Base-by-base conservation (phyloP, 495 filamentous ascomycete genomes). In the Rhypophila decipiens region DNA sequence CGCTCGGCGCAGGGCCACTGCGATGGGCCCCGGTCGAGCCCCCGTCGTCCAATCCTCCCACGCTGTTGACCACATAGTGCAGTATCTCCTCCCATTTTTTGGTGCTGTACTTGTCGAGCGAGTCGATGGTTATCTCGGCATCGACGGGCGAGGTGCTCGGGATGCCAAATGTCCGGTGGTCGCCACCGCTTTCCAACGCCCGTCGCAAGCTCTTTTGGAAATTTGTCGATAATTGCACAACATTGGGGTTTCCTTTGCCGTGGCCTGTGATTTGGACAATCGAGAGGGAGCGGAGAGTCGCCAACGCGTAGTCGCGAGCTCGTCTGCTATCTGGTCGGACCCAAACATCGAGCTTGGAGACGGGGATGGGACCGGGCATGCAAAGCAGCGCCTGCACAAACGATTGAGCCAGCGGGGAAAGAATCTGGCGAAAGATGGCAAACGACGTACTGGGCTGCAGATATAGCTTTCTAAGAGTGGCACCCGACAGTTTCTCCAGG, bases 381-480 rank as follows among this genome's bases (percentile, higher is more conserved):
- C 95, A 98, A 2, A 98, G 79, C 49, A 98, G 77, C 13, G 86
- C 87, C 80, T 95, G 95, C 39, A 97, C 94, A 64, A 97, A 87
- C 34, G 80, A 85, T 76, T 98, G 96, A 58, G 93, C 93, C 44
- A 96, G 67, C 49, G 90, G 87, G 50, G 94, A 87, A 46, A 97
- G 77, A 90, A 97, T 96, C 69, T 93, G 89, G 53, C 94, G 81
- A 67, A 96, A 97, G 55, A 98, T 90, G 42, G 93, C 94, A 35
- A 98, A 82, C 22, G 88, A 85, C 4, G 94, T 95, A 7, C 90
- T 95, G 11, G 93, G 93, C 74, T 96, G 90, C 71, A 89, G 86
- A 75, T 98, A 98, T 8, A 98, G 75, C 67, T 85, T 83, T 53
- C 76, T 76, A 64, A 96, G 95, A 19, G 84, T 88, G n/a, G 84